Evolutionary conservation across 495 filamentous ascomycete species (phyloP), one percentile per base, ranked within the genome.

Genomic region (Sordaria brevicollis): DNA sequence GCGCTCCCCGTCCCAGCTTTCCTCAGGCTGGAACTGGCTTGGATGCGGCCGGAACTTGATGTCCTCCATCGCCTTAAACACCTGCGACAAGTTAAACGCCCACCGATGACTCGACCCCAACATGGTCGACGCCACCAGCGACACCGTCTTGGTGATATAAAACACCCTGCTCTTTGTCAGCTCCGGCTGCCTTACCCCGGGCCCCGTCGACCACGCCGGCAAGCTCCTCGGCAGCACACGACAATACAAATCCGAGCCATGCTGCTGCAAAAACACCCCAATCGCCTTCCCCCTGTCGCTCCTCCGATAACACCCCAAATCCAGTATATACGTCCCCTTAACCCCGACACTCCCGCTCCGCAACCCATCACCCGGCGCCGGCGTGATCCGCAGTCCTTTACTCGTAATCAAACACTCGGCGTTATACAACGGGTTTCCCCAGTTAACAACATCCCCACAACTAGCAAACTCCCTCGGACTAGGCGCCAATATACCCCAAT

Each of bases 161-260:
- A 72, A 76, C 17, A 37, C 13, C 8, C 72, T 25, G 1, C 68
- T 49, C 38, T 72, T 71, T 21, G n/a, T 21, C 36, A 62, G 33
- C 25, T 3, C 29, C 39, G 35, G 62, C n/a, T 31, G 35, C n/a
- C n/a, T 68, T 66, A 4, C 36, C 33, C 2, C 35, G 17, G n/a
- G n/a, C 35, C 41, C 25, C 25, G 21, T 34, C 31, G 17, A 21
- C 33, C 8, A 37, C 36, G 17, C 38, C 31, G 13, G 70, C 35
- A 31, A 74, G 62, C 17, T 5, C 4, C 72, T 68, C 0, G 74
- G 65, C 29, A 36, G n/a, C 4, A 75, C 66, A 13, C 74, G 68
- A n/a, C 72, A 69, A 43, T 74, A 75, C 10, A 75, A 11, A 36
- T 74, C 74, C 41, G 62, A 69, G 35, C 74, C 74, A 39, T 76